Evolutionary conservation across 257 asterid species (phyloP).

Genomic region (Cinchona pubescens): DNA sequence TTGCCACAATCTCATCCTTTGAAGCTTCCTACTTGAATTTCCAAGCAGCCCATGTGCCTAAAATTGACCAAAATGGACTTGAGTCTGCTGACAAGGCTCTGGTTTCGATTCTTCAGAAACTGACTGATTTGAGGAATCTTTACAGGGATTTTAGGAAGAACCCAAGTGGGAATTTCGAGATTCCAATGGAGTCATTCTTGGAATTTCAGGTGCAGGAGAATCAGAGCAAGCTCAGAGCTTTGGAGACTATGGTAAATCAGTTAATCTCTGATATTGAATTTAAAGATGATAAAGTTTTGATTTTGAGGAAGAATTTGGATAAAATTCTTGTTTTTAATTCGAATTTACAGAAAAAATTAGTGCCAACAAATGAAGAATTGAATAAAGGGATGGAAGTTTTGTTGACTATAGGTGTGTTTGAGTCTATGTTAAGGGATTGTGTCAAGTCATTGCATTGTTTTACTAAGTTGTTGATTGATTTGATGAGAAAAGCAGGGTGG

Average conservation of each 20-base stretch:
- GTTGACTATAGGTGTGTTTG: constrained; percentile 74
- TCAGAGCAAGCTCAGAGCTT: constrained; percentile 95
- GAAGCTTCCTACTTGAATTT: constrained; percentile 87
- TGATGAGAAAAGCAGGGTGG: constrained; percentile 81
- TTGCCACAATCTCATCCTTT: constrained; percentile 71
- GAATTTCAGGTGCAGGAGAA: constrained; percentile 96
- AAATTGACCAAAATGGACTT: constrained; percentile 51
- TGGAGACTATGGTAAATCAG: constrained; percentile 82
- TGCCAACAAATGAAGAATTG: constrained; percentile 32
- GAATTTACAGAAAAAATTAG: constrained; percentile 49
- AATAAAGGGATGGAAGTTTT: constrained; percentile 44
- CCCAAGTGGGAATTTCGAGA: constrained; percentile 37
- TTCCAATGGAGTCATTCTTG: constrained; percentile 56
- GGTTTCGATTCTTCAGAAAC: constrained; percentile 63
- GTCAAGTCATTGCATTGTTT: constrained; percentile 56
- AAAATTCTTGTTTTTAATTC: constrained; percentile 33
- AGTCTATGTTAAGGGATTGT: constrained; percentile 73
- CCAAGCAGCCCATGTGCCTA: constrained; percentile 94
- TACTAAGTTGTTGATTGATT: constrained; percentile 61
- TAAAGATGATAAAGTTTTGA: constrained; percentile 73
- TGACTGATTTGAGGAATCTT: constrained; percentile 59
- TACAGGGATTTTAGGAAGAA: constrained; percentile 42
- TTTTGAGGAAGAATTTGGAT: constrained; percentile 58
- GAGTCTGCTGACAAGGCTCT: constrained; percentile 66
- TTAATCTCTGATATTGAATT: constrained; percentile 69